Evolutionary conservation across 164 flowering plant species (phyloP).

Genomic region (Aristolochia fimbriata): DNA sequence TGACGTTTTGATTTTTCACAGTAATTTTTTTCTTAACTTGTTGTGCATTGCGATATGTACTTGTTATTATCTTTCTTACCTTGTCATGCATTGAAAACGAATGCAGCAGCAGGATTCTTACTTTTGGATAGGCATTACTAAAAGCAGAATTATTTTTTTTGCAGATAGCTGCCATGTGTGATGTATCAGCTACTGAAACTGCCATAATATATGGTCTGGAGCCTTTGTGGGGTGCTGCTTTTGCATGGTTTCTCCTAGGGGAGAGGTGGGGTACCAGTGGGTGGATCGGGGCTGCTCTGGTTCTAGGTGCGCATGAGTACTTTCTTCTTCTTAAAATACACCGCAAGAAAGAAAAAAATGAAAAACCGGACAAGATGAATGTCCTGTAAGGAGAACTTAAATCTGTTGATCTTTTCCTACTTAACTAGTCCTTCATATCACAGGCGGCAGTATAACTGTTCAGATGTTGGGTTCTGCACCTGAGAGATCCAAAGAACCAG

Average conservation of each 20-base stretch:
- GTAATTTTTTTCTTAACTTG: no score
- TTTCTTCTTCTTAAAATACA: not conserved
- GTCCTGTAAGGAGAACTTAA: no score
- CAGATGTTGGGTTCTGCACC: conserved; percentile 47
- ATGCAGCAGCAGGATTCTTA: no score
- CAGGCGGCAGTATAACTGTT: conserved; percentile 72
- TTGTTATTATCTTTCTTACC: no score
- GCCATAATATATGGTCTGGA: conserved; percentile 82
- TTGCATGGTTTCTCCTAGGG: conserved; percentile 89
- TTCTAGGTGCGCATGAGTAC: conserved; percentile 36
- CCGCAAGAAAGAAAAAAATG: no score
- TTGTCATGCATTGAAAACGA: no score
- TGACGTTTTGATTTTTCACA: not conserved
- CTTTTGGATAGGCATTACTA: not conserved
- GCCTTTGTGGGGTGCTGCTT: conserved; percentile 93
- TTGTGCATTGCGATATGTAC: no score
- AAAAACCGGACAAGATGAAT: no score
- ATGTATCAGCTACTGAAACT: conserved; percentile 83
- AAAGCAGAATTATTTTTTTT: not conserved
- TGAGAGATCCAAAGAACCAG: conserved; percentile 12
- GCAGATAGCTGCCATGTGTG: conserved; percentile 80
- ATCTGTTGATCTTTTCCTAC: not conserved
- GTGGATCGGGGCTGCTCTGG: conserved; percentile 83
- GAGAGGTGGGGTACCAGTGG: conserved; percentile 82
- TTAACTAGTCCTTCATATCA: not conserved